A percentile compares a stretch with the other conserved stretches of the same genome.
phyloP scores from a whole-genome alignment of 495 filamentous ascomycete species.

The Aspergillus taichungensis region DNA sequence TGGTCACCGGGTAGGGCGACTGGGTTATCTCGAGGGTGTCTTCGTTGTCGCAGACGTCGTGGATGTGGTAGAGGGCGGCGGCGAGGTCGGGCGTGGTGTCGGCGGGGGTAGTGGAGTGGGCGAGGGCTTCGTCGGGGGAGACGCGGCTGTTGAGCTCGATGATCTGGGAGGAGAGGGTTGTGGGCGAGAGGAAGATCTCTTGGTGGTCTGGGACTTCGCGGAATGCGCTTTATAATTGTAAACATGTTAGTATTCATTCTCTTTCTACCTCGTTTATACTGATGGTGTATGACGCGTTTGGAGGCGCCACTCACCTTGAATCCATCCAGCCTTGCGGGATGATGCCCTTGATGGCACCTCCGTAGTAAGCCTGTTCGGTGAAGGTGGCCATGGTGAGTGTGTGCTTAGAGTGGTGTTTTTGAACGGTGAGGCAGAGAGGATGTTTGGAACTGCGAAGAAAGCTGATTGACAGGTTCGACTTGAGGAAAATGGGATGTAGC shows the following conservation, averaged over 20 bases:
- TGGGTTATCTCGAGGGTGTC: constrained; percentile 50
- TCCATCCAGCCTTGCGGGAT: constrained; percentile 69
- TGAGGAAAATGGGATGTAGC: too few relatives aligned
- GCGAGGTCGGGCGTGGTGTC: constrained; percentile 51
- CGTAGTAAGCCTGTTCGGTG: constrained; percentile 59
- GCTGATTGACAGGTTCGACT: too few relatives aligned
- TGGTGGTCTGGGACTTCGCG: constrained; percentile 91
- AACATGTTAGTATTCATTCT: background rate
- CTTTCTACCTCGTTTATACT: constrained; percentile 1
- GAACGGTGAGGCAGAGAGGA: background rate
- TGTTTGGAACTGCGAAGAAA: background rate
- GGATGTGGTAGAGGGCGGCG: constrained; percentile 59
- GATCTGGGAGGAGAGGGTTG: constrained; percentile 72
- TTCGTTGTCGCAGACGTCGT: constrained; percentile 60
- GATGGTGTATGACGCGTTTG: background rate
- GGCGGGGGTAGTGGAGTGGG: constrained; percentile 12
- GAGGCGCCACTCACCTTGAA: constrained; percentile 53
- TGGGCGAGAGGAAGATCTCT: constrained; percentile 79
- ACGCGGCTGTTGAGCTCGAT: constrained; percentile 82
- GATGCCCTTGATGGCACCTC: constrained; percentile 66
- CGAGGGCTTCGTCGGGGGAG: constrained; percentile 25
- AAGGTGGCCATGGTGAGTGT: constrained; percentile 35
- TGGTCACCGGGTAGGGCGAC: constrained; percentile 18
- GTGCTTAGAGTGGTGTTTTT: background rate
- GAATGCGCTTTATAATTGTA: constrained; percentile 46